Evolutionary conservation across 2,329 filamentous ascomycete genomes (phyloP).

Genomic region (Rutstroemia sp.): DNA sequence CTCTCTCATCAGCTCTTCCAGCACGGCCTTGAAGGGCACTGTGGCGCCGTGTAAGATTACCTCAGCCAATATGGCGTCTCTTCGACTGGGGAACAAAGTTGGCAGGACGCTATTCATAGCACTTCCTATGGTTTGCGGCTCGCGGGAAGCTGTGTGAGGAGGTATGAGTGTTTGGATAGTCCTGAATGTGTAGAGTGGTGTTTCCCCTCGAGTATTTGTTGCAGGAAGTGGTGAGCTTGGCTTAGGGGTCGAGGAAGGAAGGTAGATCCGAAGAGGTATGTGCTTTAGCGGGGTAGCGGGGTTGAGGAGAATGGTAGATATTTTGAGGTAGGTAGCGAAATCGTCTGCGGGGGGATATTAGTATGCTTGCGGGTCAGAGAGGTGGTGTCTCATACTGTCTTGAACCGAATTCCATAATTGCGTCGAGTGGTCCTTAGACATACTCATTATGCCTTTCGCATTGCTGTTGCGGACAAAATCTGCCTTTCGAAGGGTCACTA

Average conservation of each 20-base stretch:
- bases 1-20: slow-evolving; percentile 77
- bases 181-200: slow-evolving; percentile 50
- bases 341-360: slow-evolving; percentile 47
- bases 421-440: slow-evolving; percentile 61
- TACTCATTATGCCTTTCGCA: slow-evolving; percentile 63
- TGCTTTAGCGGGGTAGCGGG: slow-evolving; percentile 68
- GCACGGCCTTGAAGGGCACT: slow-evolving; percentile 69
- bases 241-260: slow-evolving; percentile 54
- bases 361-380: neutral
- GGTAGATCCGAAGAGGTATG: slow-evolving; percentile 82
- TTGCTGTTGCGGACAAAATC: slow-evolving; percentile 65
- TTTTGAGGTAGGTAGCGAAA: slow-evolving; percentile 60
- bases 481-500: slow-evolving; percentile 16
- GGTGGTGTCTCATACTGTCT: slow-evolving; percentile 38
- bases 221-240: slow-evolving; percentile 35
- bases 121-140: slow-evolving; percentile 64
- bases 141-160: slow-evolving; percentile 35
- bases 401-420: slow-evolving; percentile 58
- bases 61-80: slow-evolving; percentile 76
- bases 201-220: slow-evolving; percentile 8
- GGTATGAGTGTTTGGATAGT: slow-evolving; percentile 71
- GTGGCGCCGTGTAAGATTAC: slow-evolving; percentile 79
- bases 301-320: slow-evolving; percentile 72
- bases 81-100: slow-evolving; percentile 75
- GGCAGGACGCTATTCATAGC: slow-evolving; percentile 72